A percentile compares a stretch with the other conserved stretches of the same genome.
Conservation (phyloP, 1,139 yeast species). For the Suhomyces choctaworum region DNA sequence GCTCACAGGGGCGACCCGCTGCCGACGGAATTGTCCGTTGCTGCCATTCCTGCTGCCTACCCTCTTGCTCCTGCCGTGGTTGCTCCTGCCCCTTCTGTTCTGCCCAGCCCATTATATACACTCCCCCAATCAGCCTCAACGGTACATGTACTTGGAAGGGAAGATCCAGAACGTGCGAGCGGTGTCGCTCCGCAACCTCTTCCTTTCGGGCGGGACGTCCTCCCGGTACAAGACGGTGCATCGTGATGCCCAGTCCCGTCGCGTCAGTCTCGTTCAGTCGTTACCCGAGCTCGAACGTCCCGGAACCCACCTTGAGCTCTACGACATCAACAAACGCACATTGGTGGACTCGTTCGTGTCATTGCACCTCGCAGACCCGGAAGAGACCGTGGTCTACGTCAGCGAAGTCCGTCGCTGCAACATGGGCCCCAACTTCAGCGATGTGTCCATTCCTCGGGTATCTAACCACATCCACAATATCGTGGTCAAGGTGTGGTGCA, state of each 20-base stretch:
- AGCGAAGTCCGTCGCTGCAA: conserved; percentile 32
- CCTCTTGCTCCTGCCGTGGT: background rate
- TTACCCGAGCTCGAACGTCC: conserved; percentile 15
- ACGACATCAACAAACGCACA: conserved; percentile 14
- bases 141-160: conserved; percentile 9
- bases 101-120: conserved; percentile 5
- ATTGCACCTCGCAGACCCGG: conserved; percentile 21
- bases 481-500: conserved; percentile 29
- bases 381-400: conserved; percentile 29
- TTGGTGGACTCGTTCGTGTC: conserved; percentile 32
- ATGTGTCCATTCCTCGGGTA: conserved; percentile 27
- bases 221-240: conserved; percentile 6
- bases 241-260: conserved; percentile 9
- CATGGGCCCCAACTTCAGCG: conserved; percentile 34
- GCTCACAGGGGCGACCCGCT: too few relatives aligned
- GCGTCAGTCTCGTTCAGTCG: conserved; percentile 14
- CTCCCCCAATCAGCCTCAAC: background rate
- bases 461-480: conserved; percentile 14
- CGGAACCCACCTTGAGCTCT: conserved; percentile 15
- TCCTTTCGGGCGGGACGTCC: conserved; percentile 3
- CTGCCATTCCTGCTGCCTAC: background rate
- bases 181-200: conserved; percentile 21
- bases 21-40: background rate
- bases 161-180: conserved; percentile 17
- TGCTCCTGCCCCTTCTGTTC: too few relatives aligned